These are phyloP conservation scores for Hypoxylon sp. DNA, from an alignment of 2,329 filamentous ascomycete genomes.

Conservation along the genomic window DNA sequence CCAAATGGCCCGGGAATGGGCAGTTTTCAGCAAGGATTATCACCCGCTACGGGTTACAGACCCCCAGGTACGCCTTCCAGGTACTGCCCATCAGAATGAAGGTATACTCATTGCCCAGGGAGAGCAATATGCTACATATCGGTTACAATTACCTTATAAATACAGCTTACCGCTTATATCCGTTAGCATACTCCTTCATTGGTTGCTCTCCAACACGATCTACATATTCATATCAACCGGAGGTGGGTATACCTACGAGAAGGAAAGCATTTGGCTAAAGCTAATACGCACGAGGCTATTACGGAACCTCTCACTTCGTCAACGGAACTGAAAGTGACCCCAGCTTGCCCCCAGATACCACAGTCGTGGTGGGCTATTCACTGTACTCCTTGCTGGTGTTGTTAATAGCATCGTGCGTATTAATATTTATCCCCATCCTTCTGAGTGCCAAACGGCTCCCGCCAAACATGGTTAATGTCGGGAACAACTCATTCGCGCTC, in stretches of 20 bases:
- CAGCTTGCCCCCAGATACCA: conserved; percentile 37
- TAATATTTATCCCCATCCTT: conserved; percentile 37
- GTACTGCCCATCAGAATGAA: not conserved
- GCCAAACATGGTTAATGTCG: conserved; percentile 35
- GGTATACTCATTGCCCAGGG: conserved; percentile 36
- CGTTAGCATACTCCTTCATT: conserved; percentile 33
- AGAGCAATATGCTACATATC: conserved; percentile 44
- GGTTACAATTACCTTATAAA: conserved; percentile 47
- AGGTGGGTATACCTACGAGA: not conserved
- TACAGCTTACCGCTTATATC: conserved; percentile 46
- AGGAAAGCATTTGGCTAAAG: not conserved
- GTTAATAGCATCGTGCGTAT: conserved; percentile 24
- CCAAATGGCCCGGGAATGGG: conserved; percentile 60
- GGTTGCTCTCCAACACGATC: conserved; percentile 15
- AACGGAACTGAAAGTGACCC: conserved; percentile 1
- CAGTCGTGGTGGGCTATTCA: conserved; percentile 37
- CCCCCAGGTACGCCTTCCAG: conserved; percentile 42
- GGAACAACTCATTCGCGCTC: conserved; percentile 47
- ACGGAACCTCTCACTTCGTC: conserved; percentile 22
- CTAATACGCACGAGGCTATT: conserved; percentile 30
- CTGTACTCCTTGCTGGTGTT: conserved; percentile 33
- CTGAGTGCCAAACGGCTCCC: conserved; percentile 41
- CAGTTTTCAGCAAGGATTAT: conserved; percentile 51
- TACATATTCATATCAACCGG: conserved; percentile 11
- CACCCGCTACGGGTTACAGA: conserved; percentile 56